Evolutionary conservation across 108 stramenopile species (phyloP).

Genomic region (Cyclotella atomus): DNA sequence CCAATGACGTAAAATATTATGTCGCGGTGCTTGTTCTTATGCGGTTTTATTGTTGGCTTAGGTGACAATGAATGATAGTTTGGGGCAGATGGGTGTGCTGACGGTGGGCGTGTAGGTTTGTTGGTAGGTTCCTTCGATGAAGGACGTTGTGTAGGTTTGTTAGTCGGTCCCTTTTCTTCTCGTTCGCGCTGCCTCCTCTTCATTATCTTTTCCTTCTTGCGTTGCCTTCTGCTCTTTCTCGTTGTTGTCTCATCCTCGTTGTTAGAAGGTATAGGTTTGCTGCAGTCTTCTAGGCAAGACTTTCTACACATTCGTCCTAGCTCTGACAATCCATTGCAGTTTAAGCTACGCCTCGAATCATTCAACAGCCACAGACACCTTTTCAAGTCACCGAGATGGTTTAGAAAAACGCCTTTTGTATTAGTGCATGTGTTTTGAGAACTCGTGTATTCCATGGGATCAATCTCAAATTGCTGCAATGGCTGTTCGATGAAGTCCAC

Average conservation of each 20-base stretch:
- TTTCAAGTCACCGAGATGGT: neutral
- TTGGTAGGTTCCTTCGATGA: neutral
- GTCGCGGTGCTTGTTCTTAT: neutral
- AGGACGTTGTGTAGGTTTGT: neutral
- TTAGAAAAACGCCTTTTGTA: constrained; percentile 1
- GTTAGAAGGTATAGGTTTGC: neutral
- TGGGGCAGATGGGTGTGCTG: neutral
- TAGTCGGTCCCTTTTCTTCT: constrained; percentile 2
- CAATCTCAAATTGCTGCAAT: neutral
- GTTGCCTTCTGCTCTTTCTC: neutral
- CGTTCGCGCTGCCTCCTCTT: neutral
- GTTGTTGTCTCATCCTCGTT: neutral
- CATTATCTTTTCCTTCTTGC: neutral
- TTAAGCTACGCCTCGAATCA: neutral
- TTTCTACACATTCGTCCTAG: constrained; percentile 13
- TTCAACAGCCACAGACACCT: constrained; percentile 3
- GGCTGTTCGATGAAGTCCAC: neutral
- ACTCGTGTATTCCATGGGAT: neutral
- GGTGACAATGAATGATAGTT: neutral
- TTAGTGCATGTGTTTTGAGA: neutral
- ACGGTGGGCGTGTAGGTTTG: neutral
- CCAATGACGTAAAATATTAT: constrained; percentile 17
- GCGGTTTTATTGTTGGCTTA: neutral
- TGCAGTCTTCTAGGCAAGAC: neutral
- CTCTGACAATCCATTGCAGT: constrained; percentile 5